Conservation (phyloP, 176 grass and related monocot species). For the Saccharum officinarum region DNA sequence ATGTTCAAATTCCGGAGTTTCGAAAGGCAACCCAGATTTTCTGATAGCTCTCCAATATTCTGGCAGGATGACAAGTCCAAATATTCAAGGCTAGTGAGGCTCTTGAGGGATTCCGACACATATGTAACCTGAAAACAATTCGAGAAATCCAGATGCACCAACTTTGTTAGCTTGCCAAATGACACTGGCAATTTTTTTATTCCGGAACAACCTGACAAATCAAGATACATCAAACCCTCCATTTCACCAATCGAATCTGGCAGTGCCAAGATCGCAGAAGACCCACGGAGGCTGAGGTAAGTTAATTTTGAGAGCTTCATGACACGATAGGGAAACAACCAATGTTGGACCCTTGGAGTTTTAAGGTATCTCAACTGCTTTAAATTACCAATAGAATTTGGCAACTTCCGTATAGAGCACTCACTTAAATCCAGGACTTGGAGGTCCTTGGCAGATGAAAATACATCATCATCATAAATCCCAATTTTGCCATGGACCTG, state of each 20-base stretch:
- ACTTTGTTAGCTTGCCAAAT: background rate
- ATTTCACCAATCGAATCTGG: constrained; percentile 22
- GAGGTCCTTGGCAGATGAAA: background rate
- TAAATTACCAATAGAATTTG: constrained; percentile 1
- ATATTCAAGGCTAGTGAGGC: background rate
- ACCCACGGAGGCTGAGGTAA: constrained; percentile 22
- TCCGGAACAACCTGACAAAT: background rate
- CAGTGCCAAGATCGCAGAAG: background rate
- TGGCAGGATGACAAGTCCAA: background rate
- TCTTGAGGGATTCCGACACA: background rate
- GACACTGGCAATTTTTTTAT: background rate
- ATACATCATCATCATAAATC: background rate
- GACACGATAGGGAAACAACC: background rate
- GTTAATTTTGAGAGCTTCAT: constrained; percentile 2
- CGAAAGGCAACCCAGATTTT: background rate
- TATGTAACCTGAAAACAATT: too few relatives aligned
- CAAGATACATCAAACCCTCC: background rate
- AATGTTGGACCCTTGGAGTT: background rate
- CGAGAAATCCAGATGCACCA: constrained; percentile 1
- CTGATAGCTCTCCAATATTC: background rate
- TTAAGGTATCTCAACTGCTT: constrained; percentile 26
- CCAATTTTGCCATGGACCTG: background rate
- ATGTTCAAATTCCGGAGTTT: background rate
- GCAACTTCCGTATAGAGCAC: background rate
- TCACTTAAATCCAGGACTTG: constrained; percentile 19